These are phyloP conservation scores for Candida sanyaensis DNA, from an alignment of 1,139 yeast genomes.

Conservation along the genomic window DNA sequence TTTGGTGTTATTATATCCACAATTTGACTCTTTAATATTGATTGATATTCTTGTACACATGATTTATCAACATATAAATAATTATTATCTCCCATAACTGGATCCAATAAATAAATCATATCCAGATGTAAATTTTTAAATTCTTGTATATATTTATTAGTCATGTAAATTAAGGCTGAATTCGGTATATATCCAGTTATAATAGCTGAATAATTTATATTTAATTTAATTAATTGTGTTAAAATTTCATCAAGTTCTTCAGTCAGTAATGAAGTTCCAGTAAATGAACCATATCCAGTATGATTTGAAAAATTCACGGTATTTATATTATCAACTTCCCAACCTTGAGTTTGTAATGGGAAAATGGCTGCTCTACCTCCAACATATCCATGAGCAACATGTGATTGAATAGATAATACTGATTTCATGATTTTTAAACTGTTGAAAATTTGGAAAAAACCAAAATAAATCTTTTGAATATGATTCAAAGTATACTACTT, in stretches of 20 bases:
- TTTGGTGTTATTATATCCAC: constrained; percentile 85
- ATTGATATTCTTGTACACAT: constrained; percentile 65
- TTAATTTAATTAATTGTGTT: constrained; percentile 13
- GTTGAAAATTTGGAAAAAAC: no score
- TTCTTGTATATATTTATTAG: constrained; percentile 18
- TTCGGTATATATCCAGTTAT: constrained; percentile 42
- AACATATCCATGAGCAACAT: constrained; percentile 50
- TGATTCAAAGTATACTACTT: no score
- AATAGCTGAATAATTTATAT: constrained; percentile 26
- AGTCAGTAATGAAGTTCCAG: constrained; percentile 23
- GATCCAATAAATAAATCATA: constrained; percentile 71
- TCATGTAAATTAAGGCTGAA: constrained; percentile 25
- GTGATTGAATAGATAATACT: constrained; percentile 44
- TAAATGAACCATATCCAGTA: constrained; percentile 47
- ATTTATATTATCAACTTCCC: constrained; percentile 46
- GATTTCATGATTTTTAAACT: constrained; percentile 11
- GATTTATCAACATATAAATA: constrained; percentile 72
- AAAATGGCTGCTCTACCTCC: constrained; percentile 45
- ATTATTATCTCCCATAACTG: constrained; percentile 94
- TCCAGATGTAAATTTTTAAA: constrained; percentile 18
- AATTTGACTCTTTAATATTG: constrained; percentile 47
- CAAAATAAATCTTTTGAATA: no score
- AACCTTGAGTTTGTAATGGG: constrained; percentile 45
- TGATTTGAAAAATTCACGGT: constrained; percentile 47
- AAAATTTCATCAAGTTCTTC: constrained; percentile 14